These are phyloP conservation scores for Cystobasidium slooffiae DNA, from an alignment of 1,284 basidiomycete genomes.

Conservation along the genomic window DNA sequence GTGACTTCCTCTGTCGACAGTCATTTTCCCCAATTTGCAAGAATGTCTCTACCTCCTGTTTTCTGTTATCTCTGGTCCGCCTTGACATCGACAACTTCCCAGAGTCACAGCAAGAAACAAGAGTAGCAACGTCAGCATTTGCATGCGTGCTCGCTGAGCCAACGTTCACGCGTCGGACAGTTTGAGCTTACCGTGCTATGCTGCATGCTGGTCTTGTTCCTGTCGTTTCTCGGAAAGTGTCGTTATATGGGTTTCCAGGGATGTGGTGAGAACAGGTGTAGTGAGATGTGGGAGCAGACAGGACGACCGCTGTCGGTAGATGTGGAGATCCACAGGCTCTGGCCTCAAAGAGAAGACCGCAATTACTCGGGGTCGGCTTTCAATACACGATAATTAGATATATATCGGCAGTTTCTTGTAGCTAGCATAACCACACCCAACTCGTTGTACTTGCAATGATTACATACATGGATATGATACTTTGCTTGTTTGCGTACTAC, in stretches of 20 bases:
- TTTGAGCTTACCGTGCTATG: slow-evolving; percentile 23
- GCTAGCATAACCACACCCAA: slow-evolving; percentile 6
- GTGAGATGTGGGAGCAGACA: neutral
- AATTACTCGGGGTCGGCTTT: too few species aligned
- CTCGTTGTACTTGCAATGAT: slow-evolving; percentile 15
- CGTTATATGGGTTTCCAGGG: neutral
- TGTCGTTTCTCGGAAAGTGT: neutral
- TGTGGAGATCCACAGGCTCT: too few species aligned
- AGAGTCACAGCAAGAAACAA: too few species aligned
- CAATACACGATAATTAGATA: too few species aligned
- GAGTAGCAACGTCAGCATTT: neutral
- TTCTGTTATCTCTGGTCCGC: too few species aligned
- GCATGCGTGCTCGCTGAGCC: slow-evolving; percentile 18
- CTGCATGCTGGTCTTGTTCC: neutral
- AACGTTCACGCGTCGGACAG: slow-evolving; percentile 1
- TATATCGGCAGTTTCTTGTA: neutral
- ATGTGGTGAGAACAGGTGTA: neutral
- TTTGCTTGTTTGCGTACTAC: neutral
- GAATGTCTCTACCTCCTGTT: too few species aligned
- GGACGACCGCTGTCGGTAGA: neutral
- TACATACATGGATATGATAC: neutral
- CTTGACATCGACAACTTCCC: too few species aligned
- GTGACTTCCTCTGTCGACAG: too few species aligned
- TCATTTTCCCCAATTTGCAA: too few species aligned
- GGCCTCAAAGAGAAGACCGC: too few species aligned